phyloP scores from a whole-genome alignment of 805 yeast species.

The Spathaspora boniae region DNA sequence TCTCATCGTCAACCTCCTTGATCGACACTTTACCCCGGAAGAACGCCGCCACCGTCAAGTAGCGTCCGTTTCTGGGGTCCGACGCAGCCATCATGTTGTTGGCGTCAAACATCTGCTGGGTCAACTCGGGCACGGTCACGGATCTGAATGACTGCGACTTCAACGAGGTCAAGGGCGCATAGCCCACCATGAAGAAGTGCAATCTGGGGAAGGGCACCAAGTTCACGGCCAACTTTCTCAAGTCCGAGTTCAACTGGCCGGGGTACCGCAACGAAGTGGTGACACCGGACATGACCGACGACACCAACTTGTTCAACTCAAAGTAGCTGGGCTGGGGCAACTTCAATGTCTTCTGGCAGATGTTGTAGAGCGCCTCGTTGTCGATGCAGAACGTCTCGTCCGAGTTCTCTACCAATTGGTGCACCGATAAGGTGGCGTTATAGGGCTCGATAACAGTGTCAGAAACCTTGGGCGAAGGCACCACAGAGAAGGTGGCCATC shows the following conservation, averaged over 20 bases:
- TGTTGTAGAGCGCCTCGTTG: constrained; percentile 88
- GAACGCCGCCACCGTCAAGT: constrained; percentile 89
- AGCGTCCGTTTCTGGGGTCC: constrained; percentile 87
- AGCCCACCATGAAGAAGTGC: constrained; percentile 94
- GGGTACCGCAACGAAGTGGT: constrained; percentile 93
- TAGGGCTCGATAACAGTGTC: constrained; percentile 96
- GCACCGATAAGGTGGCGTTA: constrained; percentile 86
- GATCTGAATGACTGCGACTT: constrained; percentile 81
- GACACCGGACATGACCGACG: constrained; percentile 92
- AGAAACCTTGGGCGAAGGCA: constrained; percentile 86
- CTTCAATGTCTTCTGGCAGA: constrained; percentile 83
- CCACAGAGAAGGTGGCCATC: constrained; percentile 93
- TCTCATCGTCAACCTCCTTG: constrained; percentile 92
- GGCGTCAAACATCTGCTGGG: constrained; percentile 91
- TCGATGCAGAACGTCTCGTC: constrained; percentile 95
- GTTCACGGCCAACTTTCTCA: constrained; percentile 90
- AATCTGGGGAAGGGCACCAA: constrained; percentile 93
- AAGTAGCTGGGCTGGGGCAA: constrained; percentile 73
- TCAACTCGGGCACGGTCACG: constrained; percentile 83
- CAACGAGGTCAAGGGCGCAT: constrained; percentile 84
- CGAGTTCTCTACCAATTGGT: constrained; percentile 85
- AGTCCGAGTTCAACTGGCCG: constrained; percentile 89
- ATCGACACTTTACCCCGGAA: constrained; percentile 91
- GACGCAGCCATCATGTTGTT: constrained; percentile 96
- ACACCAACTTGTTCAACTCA: constrained; percentile 78